Percentiles rank a stretch among this genome's conserved stretches.
These are phyloP conservation scores for Spizellomyces punctatus DNA, from an alignment of 192 early-diverging fungal species.

Conservation along the genomic window DNA sequence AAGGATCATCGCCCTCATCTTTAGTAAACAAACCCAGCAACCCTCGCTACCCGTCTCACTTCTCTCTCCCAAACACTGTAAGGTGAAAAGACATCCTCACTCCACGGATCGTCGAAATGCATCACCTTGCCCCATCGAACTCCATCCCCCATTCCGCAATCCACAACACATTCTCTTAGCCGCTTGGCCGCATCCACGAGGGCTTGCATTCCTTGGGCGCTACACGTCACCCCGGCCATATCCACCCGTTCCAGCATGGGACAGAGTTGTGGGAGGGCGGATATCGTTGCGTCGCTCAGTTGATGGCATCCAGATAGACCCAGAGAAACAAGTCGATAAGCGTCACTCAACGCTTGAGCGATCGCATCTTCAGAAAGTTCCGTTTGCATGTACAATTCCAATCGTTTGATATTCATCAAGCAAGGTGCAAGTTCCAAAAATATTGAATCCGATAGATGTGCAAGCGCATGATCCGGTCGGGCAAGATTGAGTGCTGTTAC, in stretches of 20 bases:
- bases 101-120: conserved; percentile 32
- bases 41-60: conserved; percentile 27
- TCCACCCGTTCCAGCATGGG: conserved; percentile 35
- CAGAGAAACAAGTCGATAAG: conserved; percentile 2
- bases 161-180: conserved; percentile 22
- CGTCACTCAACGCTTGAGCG: conserved; percentile 12
- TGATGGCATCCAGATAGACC: conserved; percentile 30
- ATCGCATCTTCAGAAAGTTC: conserved; percentile 22
- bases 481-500: conserved; percentile 32
- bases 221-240: conserved; percentile 30
- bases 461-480: conserved; percentile 8
- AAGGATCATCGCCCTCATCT: not conserved
- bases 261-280: conserved; percentile 28
- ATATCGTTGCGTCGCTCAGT: conserved; percentile 29
- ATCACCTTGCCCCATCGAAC: conserved; percentile 32
- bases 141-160: not conserved
- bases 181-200: conserved; percentile 11
- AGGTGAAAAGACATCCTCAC: conserved; percentile 26
- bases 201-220: conserved; percentile 14
- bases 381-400: conserved; percentile 39
- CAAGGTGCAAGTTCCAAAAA: conserved; percentile 21
- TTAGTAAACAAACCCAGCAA: conserved; percentile 32
- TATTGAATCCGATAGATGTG: conserved; percentile 7
- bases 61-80: conserved; percentile 39
- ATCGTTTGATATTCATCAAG: conserved; percentile 6